These are phyloP conservation scores for Yarrowia bubula DNA, from an alignment of 805 yeast species.

Conservation along the genomic window DNA sequence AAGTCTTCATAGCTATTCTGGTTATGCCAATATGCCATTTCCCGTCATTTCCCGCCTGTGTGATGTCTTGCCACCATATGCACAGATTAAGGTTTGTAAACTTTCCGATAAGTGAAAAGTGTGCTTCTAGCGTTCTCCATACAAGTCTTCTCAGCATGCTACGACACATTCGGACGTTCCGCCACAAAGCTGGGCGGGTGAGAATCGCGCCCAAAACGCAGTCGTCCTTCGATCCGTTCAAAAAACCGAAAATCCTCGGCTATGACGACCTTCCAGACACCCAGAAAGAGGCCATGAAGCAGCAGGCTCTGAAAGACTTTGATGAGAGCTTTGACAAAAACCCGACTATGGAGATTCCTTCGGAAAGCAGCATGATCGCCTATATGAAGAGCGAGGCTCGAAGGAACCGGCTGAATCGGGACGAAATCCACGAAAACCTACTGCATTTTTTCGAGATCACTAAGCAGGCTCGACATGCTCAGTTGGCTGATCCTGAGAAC, in stretches of 20 bases:
- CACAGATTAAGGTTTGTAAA: not conserved
- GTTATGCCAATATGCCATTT: not conserved
- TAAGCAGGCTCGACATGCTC: not conserved
- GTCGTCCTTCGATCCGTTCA: constrained; percentile 13
- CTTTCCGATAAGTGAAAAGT: constrained; percentile 20
- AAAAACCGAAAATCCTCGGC: not conserved
- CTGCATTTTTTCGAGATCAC: constrained; percentile 11
- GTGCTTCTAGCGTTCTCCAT: not conserved
- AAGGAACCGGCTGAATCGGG: not conserved
- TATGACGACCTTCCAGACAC: constrained; percentile 1
- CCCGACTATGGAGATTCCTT: not conserved
- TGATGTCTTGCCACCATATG: no score
- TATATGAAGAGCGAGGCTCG: not conserved
- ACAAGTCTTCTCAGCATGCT: not conserved
- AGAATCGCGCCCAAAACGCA: not conserved
- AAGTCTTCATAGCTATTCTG: no score
- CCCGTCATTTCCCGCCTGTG: no score
- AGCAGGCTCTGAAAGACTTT: not conserved
- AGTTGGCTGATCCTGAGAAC: not conserved
- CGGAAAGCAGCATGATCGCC: constrained; percentile 3
- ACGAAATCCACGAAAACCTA: not conserved
- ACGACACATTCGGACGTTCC: constrained; percentile 7
- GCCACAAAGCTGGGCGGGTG: constrained; percentile 2
- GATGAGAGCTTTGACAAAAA: not conserved
- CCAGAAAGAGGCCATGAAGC: not conserved